Percentiles rank a stretch among this genome's conserved stretches.
Conservation (phyloP, 306 rosid genomes). For the Begonia peltatifolia region DNA sequence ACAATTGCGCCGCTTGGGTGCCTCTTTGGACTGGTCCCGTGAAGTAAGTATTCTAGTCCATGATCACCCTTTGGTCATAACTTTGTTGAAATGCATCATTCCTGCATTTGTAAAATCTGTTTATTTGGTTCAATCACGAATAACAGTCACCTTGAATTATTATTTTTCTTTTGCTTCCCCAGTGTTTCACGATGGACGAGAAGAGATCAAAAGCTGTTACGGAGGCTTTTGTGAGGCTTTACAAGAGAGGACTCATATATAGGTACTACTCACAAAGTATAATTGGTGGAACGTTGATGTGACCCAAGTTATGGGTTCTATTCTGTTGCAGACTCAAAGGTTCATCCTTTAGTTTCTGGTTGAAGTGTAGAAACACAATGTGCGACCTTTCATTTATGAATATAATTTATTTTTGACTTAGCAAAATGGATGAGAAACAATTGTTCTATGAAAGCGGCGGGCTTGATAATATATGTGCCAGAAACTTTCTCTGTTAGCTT, state of each 20-base stretch:
- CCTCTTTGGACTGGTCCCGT: conserved; percentile 95
- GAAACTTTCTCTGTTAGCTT: no score
- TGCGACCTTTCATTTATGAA: no score
- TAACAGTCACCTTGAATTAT: neutral
- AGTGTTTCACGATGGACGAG: conserved; percentile 98
- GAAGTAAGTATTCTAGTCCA: conserved; percentile 38
- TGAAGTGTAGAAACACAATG: no score
- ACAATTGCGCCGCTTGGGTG: conserved; percentile 82
- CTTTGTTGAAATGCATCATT: neutral
- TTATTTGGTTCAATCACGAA: neutral
- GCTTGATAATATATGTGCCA: no score
- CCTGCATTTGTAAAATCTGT: no score
- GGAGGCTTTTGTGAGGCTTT: conserved; percentile 85
- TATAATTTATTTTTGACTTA: no score
- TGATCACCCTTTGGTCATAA: neutral
- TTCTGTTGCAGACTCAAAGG: no score
- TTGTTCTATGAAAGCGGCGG: no score
- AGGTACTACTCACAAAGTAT: conserved; percentile 30
- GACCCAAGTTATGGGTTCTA: no score
- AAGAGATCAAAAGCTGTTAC: conserved; percentile 73
- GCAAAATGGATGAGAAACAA: no score
- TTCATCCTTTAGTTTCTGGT: no score
- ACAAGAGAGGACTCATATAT: conserved; percentile 58
- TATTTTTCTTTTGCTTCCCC: conserved; percentile 6
- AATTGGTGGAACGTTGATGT: no score